phyloP scores from a whole-genome alignment of 768 basidiomycete species.

The Amanita exitialis region DNA sequence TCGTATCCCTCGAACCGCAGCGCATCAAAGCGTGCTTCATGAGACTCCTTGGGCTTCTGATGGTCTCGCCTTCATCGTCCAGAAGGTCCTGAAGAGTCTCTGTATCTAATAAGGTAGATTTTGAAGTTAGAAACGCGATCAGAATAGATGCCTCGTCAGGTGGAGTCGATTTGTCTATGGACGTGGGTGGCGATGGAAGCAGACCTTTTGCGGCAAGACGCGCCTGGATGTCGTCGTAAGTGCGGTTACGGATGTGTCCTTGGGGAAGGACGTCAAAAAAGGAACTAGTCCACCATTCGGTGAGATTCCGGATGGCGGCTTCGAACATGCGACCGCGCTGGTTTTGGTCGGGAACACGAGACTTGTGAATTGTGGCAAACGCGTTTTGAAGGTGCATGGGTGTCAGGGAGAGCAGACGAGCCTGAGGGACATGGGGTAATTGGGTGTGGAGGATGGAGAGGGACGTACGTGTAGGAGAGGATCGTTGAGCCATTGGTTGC shows the following conservation, averaged over 20 bases:
- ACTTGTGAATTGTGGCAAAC: constrained; percentile 75
- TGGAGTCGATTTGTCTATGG: not conserved
- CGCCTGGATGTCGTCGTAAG: constrained; percentile 64
- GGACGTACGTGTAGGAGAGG: constrained; percentile 67
- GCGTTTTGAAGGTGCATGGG: constrained; percentile 74
- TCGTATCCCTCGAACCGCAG: constrained; percentile 74
- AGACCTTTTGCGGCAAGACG: constrained; percentile 24
- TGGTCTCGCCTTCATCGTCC: constrained; percentile 54
- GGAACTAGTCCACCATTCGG: constrained; percentile 73
- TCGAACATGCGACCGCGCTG: constrained; percentile 87
- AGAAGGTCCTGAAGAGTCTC: constrained; percentile 35
- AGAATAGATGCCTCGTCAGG: not conserved
- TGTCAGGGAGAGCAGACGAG: constrained; percentile 78
- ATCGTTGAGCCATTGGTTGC: constrained; percentile 85
- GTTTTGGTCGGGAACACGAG: constrained; percentile 67
- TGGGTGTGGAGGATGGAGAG: constrained; percentile 4
- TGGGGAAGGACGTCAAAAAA: constrained; percentile 57
- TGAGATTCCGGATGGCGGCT: constrained; percentile 60
- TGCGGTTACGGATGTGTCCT: constrained; percentile 65
- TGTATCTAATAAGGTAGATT: constrained; percentile 14
- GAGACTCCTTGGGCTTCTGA: constrained; percentile 73
- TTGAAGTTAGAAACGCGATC: constrained; percentile 1
- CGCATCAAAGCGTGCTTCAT: constrained; percentile 89
- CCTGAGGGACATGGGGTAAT: constrained; percentile 33
- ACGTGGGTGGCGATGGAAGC: not conserved